Base-by-base conservation (phyloP, 345 rosid genomes). In the Diplotaxis tenuifolia region DNA sequence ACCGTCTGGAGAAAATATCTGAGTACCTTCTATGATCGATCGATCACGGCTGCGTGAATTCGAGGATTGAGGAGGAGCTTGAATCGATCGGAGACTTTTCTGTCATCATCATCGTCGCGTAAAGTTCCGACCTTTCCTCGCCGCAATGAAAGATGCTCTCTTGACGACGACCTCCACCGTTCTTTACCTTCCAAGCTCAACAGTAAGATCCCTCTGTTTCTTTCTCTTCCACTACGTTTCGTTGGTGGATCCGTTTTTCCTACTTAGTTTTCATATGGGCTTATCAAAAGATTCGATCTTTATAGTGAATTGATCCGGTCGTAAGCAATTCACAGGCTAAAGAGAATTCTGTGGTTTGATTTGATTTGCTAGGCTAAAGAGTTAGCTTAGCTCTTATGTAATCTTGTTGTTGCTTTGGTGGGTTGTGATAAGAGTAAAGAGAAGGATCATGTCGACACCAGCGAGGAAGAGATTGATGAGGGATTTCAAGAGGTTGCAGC, bases 401-500 rank as follows among this genome's bases (percentile, higher is more conserved):
- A 10, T n/a, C 53, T 38, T 25, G 5, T 12, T 36, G 19, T 9
- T 67, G 25, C 6, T n/a, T n/a, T 53, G 42, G 8, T 64, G 23
- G 20, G 16, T 29, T 27, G 68, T 56, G 29, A 3, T 38, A 69
- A 36, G 78, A 54, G 61, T 75, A 10, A 14, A 70, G 78, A 82
- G 72, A 81, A 80, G 67, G 72, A 87, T n/a, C n/a, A n/a, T 87
- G 91, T 85, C 91, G 28, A 87, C 91, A 42, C 89, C 91, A 40
- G 73, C 91, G 27, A 87, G 86, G 83, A 87, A 87, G 84, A 87
- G 88, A 74, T 64, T 87, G 84, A 85, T 87, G 91, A 87, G 91
- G 79, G 91, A 87, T 73, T 87, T 87, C 79, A 87, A 85, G 83
- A 83, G 91, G 83, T 66, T 87, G 82, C 91, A 87, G 56, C 88